Percentiles rank a stretch among this genome's conserved stretches.
These are phyloP conservation scores for Vitis labrusca DNA, from an alignment of 164 flowering plant species.

Conservation along the genomic window DNA sequence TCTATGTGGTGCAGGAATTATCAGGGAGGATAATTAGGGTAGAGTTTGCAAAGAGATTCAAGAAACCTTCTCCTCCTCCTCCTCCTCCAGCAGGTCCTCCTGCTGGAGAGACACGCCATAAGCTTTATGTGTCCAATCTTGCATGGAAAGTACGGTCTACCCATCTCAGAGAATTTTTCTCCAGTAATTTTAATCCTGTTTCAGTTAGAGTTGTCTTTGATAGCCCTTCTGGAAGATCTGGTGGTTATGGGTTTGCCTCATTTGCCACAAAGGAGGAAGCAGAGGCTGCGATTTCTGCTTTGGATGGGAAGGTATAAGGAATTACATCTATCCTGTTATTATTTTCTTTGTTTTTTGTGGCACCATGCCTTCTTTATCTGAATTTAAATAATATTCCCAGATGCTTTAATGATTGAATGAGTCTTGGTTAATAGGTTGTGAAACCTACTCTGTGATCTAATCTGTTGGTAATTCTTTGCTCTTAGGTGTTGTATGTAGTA, in stretches of 20 bases:
- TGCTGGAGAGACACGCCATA: constrained; percentile 53
- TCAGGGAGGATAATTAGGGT: constrained; percentile 73
- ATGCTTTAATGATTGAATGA: too few species aligned
- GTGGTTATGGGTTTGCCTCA: constrained; percentile 89
- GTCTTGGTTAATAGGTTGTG: too few species aligned
- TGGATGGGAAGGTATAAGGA: constrained; percentile 77
- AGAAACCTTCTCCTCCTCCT: constrained; percentile 58
- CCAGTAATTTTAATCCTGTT: constrained; percentile 54
- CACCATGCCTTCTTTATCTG: too few species aligned
- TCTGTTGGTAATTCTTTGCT: background rate
- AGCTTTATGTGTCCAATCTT: constrained; percentile 80
- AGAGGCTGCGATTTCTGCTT: constrained; percentile 64
- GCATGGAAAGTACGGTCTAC: constrained; percentile 79
- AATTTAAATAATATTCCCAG: too few species aligned
- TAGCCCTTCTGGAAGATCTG: constrained; percentile 59
- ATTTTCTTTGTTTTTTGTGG: background rate
- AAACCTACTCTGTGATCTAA: too few species aligned
- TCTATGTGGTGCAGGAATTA: constrained; percentile 58
- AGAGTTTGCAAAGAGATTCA: constrained; percentile 65
- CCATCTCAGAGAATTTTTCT: constrained; percentile 73
- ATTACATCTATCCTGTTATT: background rate
- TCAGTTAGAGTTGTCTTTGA: constrained; percentile 77
- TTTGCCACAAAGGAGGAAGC: constrained; percentile 83
- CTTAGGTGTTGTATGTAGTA: background rate
- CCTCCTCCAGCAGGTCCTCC: constrained; percentile 28